Evolutionary conservation across 306 rosid species (phyloP).

Genomic region (Vigna hirtella): DNA sequence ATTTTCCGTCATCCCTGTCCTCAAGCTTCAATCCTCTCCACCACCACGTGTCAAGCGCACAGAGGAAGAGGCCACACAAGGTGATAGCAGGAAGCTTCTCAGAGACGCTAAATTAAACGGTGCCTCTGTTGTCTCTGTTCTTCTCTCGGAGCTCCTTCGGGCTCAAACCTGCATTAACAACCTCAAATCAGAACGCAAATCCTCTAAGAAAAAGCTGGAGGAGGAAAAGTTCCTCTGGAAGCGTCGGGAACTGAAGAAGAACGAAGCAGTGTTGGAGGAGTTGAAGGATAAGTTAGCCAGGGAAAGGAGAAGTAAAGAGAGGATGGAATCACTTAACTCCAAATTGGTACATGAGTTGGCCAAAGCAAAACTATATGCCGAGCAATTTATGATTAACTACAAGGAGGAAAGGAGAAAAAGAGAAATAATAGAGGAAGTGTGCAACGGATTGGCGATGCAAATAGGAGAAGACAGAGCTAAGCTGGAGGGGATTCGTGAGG

Average conservation of each 20-base stretch:
- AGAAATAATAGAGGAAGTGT: conserved; percentile 56
- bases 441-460: conserved; percentile 52
- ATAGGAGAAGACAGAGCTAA: conserved; percentile 53
- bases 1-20: conserved; percentile 1
- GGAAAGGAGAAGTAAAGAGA: conserved; percentile 56
- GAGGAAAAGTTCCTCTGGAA: conserved; percentile 48
- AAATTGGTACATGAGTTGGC: conserved; percentile 54
- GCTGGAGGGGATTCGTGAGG: conserved; percentile 47
- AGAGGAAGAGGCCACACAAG: conserved; percentile 5
- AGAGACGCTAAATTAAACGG: conserved; percentile 7
- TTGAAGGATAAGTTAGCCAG: conserved; percentile 43
- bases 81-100: conserved; percentile 32
- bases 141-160: conserved; percentile 51
- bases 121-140: conserved; percentile 36
- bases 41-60: conserved; percentile 10
- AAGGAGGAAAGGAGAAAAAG: conserved; percentile 55
- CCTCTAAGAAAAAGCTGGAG: conserved; percentile 50
- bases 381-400: conserved; percentile 42
- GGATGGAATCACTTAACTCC: conserved; percentile 48
- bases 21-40: conserved; percentile 37
- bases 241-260: conserved; percentile 36
- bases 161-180: conserved; percentile 46
- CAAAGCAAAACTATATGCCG: conserved; percentile 45
- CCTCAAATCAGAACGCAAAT: conserved; percentile 49
- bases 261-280: conserved; percentile 24